phyloP scores from a whole-genome alignment of 805 yeast species.

The Kazachstania bromeliacearum region DNA sequence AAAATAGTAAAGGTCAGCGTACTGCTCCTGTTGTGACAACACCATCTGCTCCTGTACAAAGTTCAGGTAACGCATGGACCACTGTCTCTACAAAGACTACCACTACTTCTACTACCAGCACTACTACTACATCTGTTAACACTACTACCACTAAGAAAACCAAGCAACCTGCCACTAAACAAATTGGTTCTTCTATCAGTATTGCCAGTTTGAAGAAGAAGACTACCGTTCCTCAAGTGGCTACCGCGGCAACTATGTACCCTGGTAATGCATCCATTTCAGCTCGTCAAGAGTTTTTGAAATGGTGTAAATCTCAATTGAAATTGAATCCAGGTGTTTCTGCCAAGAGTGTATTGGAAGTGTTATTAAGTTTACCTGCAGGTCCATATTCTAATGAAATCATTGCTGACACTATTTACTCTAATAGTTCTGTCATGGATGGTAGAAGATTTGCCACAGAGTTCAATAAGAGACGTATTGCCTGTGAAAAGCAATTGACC shows the following conservation, averaged over 20 bases:
- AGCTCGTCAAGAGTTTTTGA: constrained; percentile 51
- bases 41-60: constrained; percentile 33
- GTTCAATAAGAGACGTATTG: constrained; percentile 66
- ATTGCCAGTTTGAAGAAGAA: constrained; percentile 22
- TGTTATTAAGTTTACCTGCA: constrained; percentile 73
- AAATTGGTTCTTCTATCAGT: constrained; percentile 23
- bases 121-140: constrained; percentile 11
- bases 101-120: constrained; percentile 8
- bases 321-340: constrained; percentile 67
- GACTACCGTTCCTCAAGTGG: neutral
- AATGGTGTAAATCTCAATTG: constrained; percentile 65
- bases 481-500: constrained; percentile 48
- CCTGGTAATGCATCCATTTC: constrained; percentile 31
- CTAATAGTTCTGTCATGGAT: constrained; percentile 83
- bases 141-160: constrained; percentile 10
- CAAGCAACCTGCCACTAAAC: constrained; percentile 8
- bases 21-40: constrained; percentile 51
- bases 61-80: constrained; percentile 20
- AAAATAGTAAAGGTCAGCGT: constrained; percentile 61
- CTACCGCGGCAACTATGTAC: constrained; percentile 15
- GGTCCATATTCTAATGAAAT: constrained; percentile 68
- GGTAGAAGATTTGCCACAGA: constrained; percentile 92
- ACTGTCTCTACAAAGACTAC: constrained; percentile 21
- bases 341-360: constrained; percentile 65
- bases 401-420: constrained; percentile 85